Evolutionary conservation across 1,139 yeast species (phyloP).

Genomic region (Pichia sp.): DNA sequence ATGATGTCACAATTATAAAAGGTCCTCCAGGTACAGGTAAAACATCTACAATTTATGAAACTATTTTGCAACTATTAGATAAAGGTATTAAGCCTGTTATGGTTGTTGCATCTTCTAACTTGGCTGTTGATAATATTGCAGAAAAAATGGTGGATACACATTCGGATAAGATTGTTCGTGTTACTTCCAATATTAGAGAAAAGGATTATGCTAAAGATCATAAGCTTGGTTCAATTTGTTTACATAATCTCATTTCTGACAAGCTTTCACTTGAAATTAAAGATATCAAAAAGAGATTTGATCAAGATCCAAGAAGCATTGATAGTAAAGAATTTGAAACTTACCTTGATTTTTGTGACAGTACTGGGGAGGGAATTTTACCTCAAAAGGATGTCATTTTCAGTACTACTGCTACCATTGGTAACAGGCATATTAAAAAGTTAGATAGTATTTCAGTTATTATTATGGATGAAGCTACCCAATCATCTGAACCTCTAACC

Average conservation of each 20-base stretch:
- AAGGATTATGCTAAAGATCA: slow-evolving; percentile 50
- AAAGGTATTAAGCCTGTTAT: slow-evolving; percentile 41
- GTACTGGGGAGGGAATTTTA: slow-evolving; percentile 30
- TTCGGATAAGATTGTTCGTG: slow-evolving; percentile 50
- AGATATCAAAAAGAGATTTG: slow-evolving; percentile 38
- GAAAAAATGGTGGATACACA: slow-evolving; percentile 51
- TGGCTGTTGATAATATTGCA: slow-evolving; percentile 72
- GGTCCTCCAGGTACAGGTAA: slow-evolving; percentile 99
- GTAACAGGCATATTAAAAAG: slow-evolving; percentile 53
- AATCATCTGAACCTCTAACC: slow-evolving; percentile 37
- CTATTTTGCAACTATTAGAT: slow-evolving; percentile 51
- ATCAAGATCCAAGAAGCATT: slow-evolving; percentile 1
- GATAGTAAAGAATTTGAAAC: slow-evolving; percentile 37
- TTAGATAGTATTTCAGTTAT: slow-evolving; percentile 56
- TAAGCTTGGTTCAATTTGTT: slow-evolving; percentile 50
- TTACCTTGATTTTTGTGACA: slow-evolving; percentile 39
- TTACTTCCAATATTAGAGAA: slow-evolving; percentile 55
- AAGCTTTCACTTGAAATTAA: slow-evolving; percentile 40
- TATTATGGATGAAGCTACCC: slow-evolving; percentile 63
- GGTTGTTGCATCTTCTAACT: slow-evolving; percentile 69
- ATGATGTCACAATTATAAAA: slow-evolving; percentile 71
- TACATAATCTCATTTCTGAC: slow-evolving; percentile 52
- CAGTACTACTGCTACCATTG: slow-evolving; percentile 66
- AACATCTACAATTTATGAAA: slow-evolving; percentile 84
- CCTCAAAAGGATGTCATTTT: slow-evolving; percentile 63